Conservation (phyloP, 257 asterid species). For the Craterostigma plantagineum region DNA sequence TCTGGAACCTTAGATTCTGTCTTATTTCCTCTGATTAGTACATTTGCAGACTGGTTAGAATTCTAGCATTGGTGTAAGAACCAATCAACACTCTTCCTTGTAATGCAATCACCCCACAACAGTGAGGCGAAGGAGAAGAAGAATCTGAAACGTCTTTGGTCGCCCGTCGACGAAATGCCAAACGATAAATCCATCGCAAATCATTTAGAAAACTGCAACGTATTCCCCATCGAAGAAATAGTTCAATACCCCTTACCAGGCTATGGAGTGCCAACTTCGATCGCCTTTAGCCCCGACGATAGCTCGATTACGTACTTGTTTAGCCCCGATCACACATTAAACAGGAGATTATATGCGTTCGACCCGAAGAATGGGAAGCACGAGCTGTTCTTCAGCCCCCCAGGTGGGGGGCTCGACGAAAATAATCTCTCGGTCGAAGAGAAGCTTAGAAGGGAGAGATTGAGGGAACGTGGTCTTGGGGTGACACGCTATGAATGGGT, state of each 20-base stretch:
- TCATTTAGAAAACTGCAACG: constrained; percentile 29
- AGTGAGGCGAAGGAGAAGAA: constrained; percentile 13
- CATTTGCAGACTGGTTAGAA: too few species aligned
- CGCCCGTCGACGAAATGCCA: constrained; percentile 42
- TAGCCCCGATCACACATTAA: constrained; percentile 58
- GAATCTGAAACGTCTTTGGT: constrained; percentile 44
- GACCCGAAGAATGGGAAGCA: constrained; percentile 49
- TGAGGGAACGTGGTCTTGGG: constrained; percentile 87
- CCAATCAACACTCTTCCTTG: constrained; percentile 21
- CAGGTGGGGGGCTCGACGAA: constrained; percentile 90
- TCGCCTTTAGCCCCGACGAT: constrained; percentile 86
- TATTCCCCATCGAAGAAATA: constrained; percentile 68
- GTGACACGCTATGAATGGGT: constrained; percentile 94
- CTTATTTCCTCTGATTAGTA: constrained; percentile 22
- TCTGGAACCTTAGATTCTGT: too few species aligned
- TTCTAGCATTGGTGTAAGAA: constrained; percentile 23
- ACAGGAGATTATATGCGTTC: constrained; percentile 43
- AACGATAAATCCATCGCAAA: constrained; percentile 37
- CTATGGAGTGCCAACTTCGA: constrained; percentile 47
- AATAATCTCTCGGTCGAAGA: constrained; percentile 74
- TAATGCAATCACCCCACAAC: constrained; percentile 47
- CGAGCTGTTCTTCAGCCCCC: constrained; percentile 59
- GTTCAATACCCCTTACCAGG: constrained; percentile 80
- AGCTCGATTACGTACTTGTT: constrained; percentile 51
- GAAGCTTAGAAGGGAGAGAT: constrained; percentile 81